Base-by-base conservation (phyloP, 1,284 basidiomycete genomes). In the Megacollybia platyphylla region DNA sequence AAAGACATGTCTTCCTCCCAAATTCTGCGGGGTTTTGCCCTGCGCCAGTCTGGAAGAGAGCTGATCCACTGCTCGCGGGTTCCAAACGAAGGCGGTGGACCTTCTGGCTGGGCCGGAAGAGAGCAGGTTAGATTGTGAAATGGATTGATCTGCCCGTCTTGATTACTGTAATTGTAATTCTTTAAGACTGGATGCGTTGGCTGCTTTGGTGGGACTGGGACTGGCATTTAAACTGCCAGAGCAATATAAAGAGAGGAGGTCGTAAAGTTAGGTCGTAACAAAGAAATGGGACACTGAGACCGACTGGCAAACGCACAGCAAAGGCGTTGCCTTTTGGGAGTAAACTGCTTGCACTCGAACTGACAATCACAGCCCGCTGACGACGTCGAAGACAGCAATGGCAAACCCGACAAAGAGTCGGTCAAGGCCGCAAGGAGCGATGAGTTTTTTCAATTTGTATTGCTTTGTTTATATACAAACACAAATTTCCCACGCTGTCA, bases 251-350 rank as follows among this genome's bases (percentile, higher is more conserved):
- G 61, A 60, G 59, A 62, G 57, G 54, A 49, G 56, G 69, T 78
- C 75, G 76, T 78, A 66, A 65, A 71, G 54, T 58, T 56, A 64
- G 67, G 75, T 79, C 67, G 67, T 69, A 37, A 65, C 67, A 55
- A 45, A 49, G 56, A 55, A 52, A 55, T 54, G 54, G 58, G 59
- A 48, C 54, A 57, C 55, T 48, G 43, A 47, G 44, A 48, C 44
- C 35, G 31, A 46, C 40, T 47, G 83, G 82, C 82, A 68, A 68
- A 87, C 83, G 83, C 84, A 70, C 83, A 87, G 69, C 79, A 70
- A 87, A 87, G 83, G 84, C 83, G 83, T 24, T 87, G 83, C 84
- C 82, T 85, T 86, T 86, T 86, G 51, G 52, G 31, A 4, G 20
- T 24, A 4, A 4, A 24, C 5, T 24, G 20, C 20, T 24, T 24